Conservation (phyloP, 345 rosid genomes). For the Cardamine resedifolia region DNA sequence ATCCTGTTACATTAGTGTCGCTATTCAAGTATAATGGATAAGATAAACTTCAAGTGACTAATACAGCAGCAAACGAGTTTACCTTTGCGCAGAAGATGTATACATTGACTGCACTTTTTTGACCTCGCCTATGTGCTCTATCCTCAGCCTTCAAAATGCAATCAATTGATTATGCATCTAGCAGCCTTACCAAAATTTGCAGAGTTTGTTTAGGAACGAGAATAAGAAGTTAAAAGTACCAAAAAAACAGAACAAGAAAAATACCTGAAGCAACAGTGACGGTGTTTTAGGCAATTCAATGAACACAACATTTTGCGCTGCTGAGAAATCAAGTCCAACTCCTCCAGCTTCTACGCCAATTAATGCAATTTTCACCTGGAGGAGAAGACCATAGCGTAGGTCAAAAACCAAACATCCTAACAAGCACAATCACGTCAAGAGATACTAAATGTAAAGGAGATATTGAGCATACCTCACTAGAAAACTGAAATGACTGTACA, state of each 20-base stretch:
- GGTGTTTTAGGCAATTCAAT: constrained; percentile 89
- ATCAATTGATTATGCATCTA: constrained; percentile 27
- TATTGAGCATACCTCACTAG: constrained; percentile 53
- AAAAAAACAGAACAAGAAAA: background rate
- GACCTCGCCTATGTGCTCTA: constrained; percentile 94
- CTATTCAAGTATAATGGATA: constrained; percentile 14
- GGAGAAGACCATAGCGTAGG: constrained; percentile 14
- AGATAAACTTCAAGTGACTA: constrained; percentile 20
- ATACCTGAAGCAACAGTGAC: constrained; percentile 91
- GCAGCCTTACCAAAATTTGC: background rate
- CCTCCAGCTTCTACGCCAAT: constrained; percentile 94
- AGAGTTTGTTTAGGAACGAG: background rate
- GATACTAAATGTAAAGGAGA: constrained; percentile 17
- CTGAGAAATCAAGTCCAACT: constrained; percentile 90
- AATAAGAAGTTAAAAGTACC: constrained; percentile 2
- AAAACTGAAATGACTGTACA: constrained; percentile 66
- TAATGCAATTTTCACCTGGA: constrained; percentile 80
- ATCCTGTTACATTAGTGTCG: constrained; percentile 51
- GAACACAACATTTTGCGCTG: constrained; percentile 87
- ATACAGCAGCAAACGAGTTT: constrained; percentile 21
- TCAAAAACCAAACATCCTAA: constrained; percentile 24
- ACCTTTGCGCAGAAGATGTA: constrained; percentile 93
- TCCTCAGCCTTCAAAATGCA: constrained; percentile 78
- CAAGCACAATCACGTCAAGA: constrained; percentile 10
- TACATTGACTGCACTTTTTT: constrained; percentile 76